Conservation (phyloP, 306 rosid species). For the Spatholobus suberectus region DNA sequence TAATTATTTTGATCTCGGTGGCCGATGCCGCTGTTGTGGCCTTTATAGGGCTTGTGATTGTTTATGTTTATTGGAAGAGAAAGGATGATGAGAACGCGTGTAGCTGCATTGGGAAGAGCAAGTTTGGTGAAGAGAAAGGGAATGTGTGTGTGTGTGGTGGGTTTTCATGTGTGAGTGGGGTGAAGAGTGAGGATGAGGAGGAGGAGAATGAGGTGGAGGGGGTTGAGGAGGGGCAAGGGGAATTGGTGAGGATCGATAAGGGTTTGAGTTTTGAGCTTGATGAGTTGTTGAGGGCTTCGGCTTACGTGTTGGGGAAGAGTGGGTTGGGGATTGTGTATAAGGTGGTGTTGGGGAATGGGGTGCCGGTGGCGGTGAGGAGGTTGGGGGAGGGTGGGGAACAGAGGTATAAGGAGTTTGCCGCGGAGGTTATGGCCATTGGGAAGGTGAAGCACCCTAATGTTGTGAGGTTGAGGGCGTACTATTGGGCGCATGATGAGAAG, state of each 20-base stretch:
- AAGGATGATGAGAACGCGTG: slow-evolving; percentile 74
- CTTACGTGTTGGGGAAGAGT: slow-evolving; percentile 97
- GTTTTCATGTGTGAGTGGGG: slow-evolving; percentile 61
- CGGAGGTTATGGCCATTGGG: slow-evolving; percentile 90
- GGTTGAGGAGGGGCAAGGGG: slow-evolving; percentile 60
- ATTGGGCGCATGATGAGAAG: slow-evolving; percentile 98
- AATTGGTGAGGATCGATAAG: slow-evolving; percentile 84
- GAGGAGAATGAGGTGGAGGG: slow-evolving; percentile 60
- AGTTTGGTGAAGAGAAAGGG: slow-evolving; percentile 61
- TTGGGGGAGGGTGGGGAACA: slow-evolving; percentile 96
- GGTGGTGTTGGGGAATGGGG: slow-evolving; percentile 90
- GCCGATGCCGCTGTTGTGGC: slow-evolving; percentile 86
- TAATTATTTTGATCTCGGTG: slow-evolving; percentile 74
- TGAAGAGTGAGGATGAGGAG: slow-evolving; percentile 46
- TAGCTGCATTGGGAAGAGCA: slow-evolving; percentile 72
- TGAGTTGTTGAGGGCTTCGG: slow-evolving; percentile 90
- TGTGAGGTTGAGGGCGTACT: slow-evolving; percentile 85
- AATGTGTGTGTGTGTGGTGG: slow-evolving; percentile 50
- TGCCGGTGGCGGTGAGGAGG: slow-evolving; percentile 96
- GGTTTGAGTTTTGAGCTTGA: slow-evolving; percentile 89
- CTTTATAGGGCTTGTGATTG: slow-evolving; percentile 65
- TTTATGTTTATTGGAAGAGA: slow-evolving; percentile 86
- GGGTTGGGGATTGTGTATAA: slow-evolving; percentile 96
- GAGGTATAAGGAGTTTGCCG: slow-evolving; percentile 87
- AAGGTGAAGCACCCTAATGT: slow-evolving; percentile 89